Evolutionary conservation across 2,329 filamentous ascomycete species (phyloP).

Genomic region (Aureobasidium pullulans): DNA sequence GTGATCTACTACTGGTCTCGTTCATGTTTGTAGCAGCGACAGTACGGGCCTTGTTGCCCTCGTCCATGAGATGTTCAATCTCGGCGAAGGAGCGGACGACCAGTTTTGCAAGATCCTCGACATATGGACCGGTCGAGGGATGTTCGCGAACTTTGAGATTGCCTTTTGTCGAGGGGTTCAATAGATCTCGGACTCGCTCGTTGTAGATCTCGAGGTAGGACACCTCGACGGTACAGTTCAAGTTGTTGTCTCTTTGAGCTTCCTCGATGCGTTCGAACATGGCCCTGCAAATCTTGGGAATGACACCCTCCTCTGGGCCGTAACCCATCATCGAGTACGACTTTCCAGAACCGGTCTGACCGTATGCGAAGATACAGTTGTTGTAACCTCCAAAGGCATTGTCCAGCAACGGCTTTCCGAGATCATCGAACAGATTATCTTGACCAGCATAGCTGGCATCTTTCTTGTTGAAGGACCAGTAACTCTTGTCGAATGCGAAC

Average conservation of each 20-base stretch:
- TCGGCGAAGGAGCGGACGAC: constrained; percentile 89
- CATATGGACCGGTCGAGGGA: constrained; percentile 93
- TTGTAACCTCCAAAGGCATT: constrained; percentile 99
- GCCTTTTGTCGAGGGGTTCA: constrained; percentile 92
- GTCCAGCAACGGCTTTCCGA: constrained; percentile 84
- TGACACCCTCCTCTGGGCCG: constrained; percentile 89
- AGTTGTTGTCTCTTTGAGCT: constrained; percentile 62
- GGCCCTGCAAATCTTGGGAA: constrained; percentile 91
- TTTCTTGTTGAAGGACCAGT: constrained; percentile 90
- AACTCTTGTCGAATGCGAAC: constrained; percentile 94
- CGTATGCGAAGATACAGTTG: constrained; percentile 99
- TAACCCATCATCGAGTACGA: constrained; percentile 99
- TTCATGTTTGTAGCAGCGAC: constrained; percentile 99
- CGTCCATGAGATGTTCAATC: constrained; percentile 97
- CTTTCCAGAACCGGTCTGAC: constrained; percentile 96
- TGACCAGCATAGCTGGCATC: constrained; percentile 83
- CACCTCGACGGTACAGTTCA: constrained; percentile 90
- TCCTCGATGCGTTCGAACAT: constrained; percentile 85
- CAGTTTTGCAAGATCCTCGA: constrained; percentile 93
- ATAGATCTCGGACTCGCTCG: constrained; percentile 86
- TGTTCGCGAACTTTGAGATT: constrained; percentile 97
- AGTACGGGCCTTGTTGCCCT: constrained; percentile 96
- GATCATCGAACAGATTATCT: constrained; percentile 76
- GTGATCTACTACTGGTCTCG: constrained; percentile 95
- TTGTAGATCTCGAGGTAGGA: constrained; percentile 99